Evolutionary conservation across 306 rosid genomes (phyloP).

Genomic region (Cicer pinnatifidum): DNA sequence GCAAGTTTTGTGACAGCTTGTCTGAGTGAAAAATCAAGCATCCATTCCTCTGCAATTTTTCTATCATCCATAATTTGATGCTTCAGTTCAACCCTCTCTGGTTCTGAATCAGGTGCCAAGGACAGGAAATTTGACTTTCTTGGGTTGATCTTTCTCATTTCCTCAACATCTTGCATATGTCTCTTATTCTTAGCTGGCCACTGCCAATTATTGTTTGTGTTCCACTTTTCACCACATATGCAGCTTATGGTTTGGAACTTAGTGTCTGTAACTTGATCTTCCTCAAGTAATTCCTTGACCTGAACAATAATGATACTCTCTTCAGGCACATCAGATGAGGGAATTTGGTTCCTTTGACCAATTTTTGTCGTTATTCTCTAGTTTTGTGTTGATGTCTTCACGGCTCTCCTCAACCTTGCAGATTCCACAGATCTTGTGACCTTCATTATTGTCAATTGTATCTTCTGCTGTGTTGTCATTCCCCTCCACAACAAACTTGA

Average conservation of each 20-base stretch:
- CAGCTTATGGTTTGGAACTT: conserved; percentile 22
- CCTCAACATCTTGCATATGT: conserved; percentile 52
- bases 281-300: conserved; percentile 36
- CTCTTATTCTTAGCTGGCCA: conserved; percentile 51
- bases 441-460: conserved; percentile 30
- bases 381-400: conserved; percentile 31
- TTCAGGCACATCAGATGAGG: conserved; percentile 9
- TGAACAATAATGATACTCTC: conserved; percentile 29
- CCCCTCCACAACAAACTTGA: conserved; percentile 31
- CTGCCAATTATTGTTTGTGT: conserved; percentile 46
- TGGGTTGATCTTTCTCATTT: conserved; percentile 58
- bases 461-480: conserved; percentile 33
- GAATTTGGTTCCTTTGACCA: conserved; percentile 30
- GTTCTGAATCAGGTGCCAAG: conserved; percentile 57
- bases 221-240: conserved; percentile 40
- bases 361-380: conserved; percentile 24
- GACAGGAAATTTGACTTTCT: conserved; percentile 71
- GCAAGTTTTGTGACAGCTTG: conserved; percentile 71
- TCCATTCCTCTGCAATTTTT: conserved; percentile 85
- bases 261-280: conserved; percentile 31
- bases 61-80: conserved; percentile 74
- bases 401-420: conserved; percentile 33
- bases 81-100: conserved; percentile 71
- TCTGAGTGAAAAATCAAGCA: conserved; percentile 81
- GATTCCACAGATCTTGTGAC: conserved; percentile 30